These are phyloP conservation scores for Xerocomellus dryophilus DNA, from an alignment of 768 basidiomycete genomes.

Conservation along the genomic window DNA sequence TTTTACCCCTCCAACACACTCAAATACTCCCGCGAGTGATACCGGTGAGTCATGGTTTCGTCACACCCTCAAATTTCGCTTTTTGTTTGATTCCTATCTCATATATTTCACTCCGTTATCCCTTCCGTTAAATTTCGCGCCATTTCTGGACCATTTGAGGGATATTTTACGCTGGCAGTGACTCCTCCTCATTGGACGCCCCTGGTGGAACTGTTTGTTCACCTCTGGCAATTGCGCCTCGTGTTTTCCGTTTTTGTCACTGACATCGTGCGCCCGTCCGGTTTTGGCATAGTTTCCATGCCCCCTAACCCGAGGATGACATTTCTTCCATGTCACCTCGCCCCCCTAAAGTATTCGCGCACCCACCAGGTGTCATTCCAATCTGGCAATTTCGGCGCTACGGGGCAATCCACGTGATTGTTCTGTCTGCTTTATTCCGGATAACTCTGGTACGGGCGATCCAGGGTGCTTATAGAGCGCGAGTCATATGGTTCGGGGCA, in stretches of 20 bases:
- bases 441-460: background rate
- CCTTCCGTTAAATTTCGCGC: background rate
- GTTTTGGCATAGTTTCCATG: background rate
- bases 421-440: background rate
- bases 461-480: background rate
- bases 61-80: background rate
- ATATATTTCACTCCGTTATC: background rate
- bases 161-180: background rate
- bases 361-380: background rate
- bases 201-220: background rate
- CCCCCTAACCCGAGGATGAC: background rate
- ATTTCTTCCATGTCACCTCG: background rate
- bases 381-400: background rate
- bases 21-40: conserved; percentile 28
- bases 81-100: background rate
- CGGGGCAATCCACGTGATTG: conserved; percentile 3
- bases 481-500: background rate
- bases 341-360: too few relatives aligned
- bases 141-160: background rate
- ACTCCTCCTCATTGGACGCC: background rate
- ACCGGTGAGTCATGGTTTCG: conserved; percentile 20
- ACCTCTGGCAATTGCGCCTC: background rate
- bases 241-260: background rate
- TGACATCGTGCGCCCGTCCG: background rate
- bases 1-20: conserved; percentile 24